A percentile compares a stretch with the other conserved stretches of the same genome.
These are phyloP conservation scores for Quercus mongolica DNA, from an alignment of 306 rosid genomes.

Conservation along the genomic window DNA sequence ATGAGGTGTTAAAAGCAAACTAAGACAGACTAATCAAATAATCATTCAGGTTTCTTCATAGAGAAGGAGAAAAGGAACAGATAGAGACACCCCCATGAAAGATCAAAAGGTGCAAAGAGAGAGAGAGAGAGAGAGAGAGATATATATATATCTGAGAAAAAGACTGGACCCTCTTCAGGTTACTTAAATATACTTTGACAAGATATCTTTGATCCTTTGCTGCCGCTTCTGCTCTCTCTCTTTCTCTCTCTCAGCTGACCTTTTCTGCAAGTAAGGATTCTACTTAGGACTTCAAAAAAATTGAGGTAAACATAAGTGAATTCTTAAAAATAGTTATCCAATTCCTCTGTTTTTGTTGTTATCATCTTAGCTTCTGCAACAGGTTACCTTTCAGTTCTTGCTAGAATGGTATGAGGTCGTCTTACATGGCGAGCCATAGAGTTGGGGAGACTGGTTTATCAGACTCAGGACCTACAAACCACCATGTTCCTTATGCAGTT, in stretches of 20 bases:
- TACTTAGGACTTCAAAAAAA: conserved; percentile 23
- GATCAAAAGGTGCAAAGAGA: conserved; percentile 29
- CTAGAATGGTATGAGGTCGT: conserved; percentile 38
- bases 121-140: neutral
- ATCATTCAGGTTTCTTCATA: conserved; percentile 42
- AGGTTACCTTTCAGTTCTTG: conserved; percentile 36
- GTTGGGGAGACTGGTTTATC: conserved; percentile 70
- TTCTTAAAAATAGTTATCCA: conserved; percentile 9
- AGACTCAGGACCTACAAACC: conserved; percentile 71
- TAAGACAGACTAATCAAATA: conserved; percentile 32
- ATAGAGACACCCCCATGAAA: conserved; percentile 38
- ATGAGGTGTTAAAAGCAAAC: conserved; percentile 31
- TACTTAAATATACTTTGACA: conserved; percentile 47
- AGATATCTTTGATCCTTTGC: conserved; percentile 51
- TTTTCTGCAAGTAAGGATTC: conserved; percentile 31
- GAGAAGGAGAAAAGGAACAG: conserved; percentile 41
- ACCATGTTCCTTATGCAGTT: conserved; percentile 65
- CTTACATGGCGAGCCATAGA: conserved; percentile 79
- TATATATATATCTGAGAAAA: conserved; percentile 32
- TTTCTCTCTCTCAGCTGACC: neutral
- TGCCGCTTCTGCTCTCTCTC: neutral
- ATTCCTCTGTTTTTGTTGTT: conserved; percentile 27
- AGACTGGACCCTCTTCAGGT: conserved; percentile 41
- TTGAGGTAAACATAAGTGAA: conserved; percentile 35
- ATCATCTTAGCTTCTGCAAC: conserved; percentile 18